These are phyloP conservation scores for Lentinula sp. DNA, from an alignment of 768 basidiomycete species.

Conservation along the genomic window DNA sequence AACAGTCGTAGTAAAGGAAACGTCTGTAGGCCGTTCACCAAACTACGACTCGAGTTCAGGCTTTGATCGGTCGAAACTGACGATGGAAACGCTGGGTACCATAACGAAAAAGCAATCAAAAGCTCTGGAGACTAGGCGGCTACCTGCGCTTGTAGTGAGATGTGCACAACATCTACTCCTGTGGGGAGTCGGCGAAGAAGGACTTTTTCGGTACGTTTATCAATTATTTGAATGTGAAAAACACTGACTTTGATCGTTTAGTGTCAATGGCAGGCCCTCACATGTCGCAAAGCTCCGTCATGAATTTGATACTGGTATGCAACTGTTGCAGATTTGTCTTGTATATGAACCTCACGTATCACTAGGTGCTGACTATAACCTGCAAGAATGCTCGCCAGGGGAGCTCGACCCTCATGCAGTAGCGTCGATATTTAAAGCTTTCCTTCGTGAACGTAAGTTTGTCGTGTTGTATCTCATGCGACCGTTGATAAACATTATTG, in stretches of 20 bases:
- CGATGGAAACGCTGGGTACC: constrained; percentile 12
- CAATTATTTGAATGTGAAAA: neutral
- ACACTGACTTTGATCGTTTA: constrained; percentile 22
- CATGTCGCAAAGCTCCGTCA: constrained; percentile 70
- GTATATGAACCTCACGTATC: constrained; percentile 9
- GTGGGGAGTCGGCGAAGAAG: constrained; percentile 86
- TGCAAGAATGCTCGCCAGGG: constrained; percentile 69
- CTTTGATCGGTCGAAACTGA: constrained; percentile 11
- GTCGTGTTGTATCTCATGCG: neutral
- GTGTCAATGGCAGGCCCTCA: constrained; percentile 78
- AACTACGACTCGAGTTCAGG: constrained; percentile 17
- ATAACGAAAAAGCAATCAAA: constrained; percentile 18
- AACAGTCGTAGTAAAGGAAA: constrained; percentile 47
- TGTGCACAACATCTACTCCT: constrained; percentile 77
- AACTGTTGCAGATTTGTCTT: constrained; percentile 1
- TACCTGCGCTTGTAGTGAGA: constrained; percentile 76
- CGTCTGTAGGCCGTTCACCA: constrained; percentile 36
- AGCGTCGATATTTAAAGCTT: constrained; percentile 88
- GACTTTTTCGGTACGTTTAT: constrained; percentile 67
- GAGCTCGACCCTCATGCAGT: constrained; percentile 95
- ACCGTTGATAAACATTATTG: neutral
- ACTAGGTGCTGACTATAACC: constrained; percentile 81
- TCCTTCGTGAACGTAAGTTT: constrained; percentile 82
- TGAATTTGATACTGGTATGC: constrained; percentile 74
- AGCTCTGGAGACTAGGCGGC: constrained; percentile 40